Percentiles rank a stretch among this genome's conserved stretches.
These are phyloP conservation scores for Ophiostoma himal-ulmi DNA, from an alignment of 2,329 filamentous ascomycete genomes.

Conservation along the genomic window DNA sequence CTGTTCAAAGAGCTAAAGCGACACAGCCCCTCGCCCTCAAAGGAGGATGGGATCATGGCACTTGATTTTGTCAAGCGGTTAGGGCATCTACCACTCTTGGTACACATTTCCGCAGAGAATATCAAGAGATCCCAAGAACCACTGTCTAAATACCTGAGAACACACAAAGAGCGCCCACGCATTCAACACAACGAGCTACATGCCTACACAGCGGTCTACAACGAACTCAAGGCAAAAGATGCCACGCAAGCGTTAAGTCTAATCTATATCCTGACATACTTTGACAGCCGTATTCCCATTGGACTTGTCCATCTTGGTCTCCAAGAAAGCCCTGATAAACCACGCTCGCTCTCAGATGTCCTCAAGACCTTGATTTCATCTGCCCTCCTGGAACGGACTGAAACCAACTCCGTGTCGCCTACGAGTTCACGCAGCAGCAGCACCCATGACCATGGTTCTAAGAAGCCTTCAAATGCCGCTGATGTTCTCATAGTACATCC, in stretches of 20 bases:
- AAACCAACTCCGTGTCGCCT: constrained; percentile 39
- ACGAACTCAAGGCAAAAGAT: constrained; percentile 44
- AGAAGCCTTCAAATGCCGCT: constrained; percentile 33
- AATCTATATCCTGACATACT: constrained; percentile 59
- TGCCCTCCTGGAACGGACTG: constrained; percentile 47
- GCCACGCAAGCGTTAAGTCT: constrained; percentile 55
- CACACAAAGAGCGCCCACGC: constrained; percentile 44
- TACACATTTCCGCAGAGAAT: constrained; percentile 59
- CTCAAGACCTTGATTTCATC: constrained; percentile 47
- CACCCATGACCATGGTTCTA: neutral
- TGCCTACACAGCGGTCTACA: constrained; percentile 44
- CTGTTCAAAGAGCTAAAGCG: constrained; percentile 59
- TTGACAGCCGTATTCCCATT: constrained; percentile 59
- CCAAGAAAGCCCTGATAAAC: constrained; percentile 36
- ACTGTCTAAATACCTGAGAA: constrained; percentile 54
- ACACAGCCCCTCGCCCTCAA: constrained; percentile 49
- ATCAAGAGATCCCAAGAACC: constrained; percentile 57
- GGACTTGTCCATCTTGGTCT: constrained; percentile 56
- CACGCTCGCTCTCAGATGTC: constrained; percentile 42
- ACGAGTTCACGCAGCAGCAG: constrained; percentile 37
- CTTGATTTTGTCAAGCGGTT: constrained; percentile 58
- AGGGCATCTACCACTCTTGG: constrained; percentile 60
- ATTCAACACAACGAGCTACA: constrained; percentile 47
- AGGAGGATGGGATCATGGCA: constrained; percentile 49
- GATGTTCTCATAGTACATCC: constrained; percentile 48